Percentiles rank a stretch among this genome's conserved stretches.
phyloP scores from a whole-genome alignment of 768 basidiomycete species.

The Russula compacta region DNA sequence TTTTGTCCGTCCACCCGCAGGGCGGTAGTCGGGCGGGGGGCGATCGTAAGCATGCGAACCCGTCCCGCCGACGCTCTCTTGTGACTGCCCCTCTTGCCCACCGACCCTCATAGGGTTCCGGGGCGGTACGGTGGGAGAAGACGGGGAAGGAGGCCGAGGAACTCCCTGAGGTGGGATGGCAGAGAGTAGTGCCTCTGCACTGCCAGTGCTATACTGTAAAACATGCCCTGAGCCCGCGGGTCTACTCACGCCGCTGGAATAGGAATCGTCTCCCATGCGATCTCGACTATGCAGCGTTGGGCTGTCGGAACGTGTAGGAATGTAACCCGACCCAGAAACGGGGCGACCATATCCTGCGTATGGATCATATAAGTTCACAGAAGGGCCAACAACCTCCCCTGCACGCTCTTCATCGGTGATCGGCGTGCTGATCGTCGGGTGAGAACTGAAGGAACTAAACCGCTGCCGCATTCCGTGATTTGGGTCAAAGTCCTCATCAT shows the following conservation, averaged over 20 bases:
- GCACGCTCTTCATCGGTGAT: conserved; percentile 20
- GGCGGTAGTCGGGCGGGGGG: conserved; percentile 1
- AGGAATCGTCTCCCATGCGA: conserved; percentile 19
- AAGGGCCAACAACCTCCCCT: not conserved
- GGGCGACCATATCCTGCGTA: conserved; percentile 12
- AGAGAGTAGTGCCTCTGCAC: conserved; percentile 52
- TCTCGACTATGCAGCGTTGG: conserved; percentile 31
- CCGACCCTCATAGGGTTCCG: conserved; percentile 11
- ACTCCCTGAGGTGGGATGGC: not conserved
- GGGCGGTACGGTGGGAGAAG: conserved; percentile 4
- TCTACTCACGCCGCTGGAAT: conserved; percentile 24
- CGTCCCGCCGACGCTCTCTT: not conserved
- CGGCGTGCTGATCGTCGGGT: conserved; percentile 17
- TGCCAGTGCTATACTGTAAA: conserved; percentile 43
- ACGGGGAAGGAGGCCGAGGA: not conserved
- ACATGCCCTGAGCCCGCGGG: conserved; percentile 31
- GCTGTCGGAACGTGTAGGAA: conserved; percentile 38
- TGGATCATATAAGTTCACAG: conserved; percentile 9
- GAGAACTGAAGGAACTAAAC: conserved; percentile 21
- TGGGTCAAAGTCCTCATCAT: conserved; percentile 32
- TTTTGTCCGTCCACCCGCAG: not conserved
- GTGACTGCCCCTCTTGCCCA: not conserved
- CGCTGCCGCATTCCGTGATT: conserved; percentile 18
- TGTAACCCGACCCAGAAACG: conserved; percentile 34
- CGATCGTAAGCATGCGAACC: not conserved